Percentiles rank a stretch among this genome's conserved stretches.
Evolutionary conservation across 257 asterid species (phyloP).

Genomic region (Solanum sejunctum): DNA sequence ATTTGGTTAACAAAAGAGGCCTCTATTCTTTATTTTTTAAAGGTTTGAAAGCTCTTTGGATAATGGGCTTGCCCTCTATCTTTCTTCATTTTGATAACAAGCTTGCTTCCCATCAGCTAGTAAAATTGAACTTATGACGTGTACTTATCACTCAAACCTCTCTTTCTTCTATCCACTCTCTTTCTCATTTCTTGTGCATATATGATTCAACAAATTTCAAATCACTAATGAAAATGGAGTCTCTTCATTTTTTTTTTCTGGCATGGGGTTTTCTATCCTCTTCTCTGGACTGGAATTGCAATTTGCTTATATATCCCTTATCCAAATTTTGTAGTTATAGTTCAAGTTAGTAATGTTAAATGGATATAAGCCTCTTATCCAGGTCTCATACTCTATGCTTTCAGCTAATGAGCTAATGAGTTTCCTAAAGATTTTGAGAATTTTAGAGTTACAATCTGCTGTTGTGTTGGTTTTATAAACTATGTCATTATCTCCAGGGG

Average conservation of each 20-base stretch:
- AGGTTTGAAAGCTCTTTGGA: background rate
- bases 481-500: slow-evolving; percentile 45
- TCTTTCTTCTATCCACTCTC: background rate
- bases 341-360: background rate
- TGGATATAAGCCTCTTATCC: background rate
- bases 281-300: background rate
- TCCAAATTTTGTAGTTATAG: background rate
- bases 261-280: background rate
- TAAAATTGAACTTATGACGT: background rate
- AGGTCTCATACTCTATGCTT: background rate
- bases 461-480: background rate
- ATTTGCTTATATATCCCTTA: background rate
- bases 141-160: background rate
- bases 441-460: slow-evolving; percentile 6
- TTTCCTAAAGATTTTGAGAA: background rate
- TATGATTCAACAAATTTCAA: background rate
- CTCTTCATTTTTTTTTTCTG: background rate
- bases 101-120: background rate
- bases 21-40: background rate
- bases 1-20: background rate
- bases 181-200: background rate
- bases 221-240: background rate
- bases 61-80: background rate
- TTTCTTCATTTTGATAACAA: background rate
- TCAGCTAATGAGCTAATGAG: background rate